Evolutionary conservation across 768 basidiomycete species (phyloP).

Genomic region (Lactarius sanguifluus): DNA sequence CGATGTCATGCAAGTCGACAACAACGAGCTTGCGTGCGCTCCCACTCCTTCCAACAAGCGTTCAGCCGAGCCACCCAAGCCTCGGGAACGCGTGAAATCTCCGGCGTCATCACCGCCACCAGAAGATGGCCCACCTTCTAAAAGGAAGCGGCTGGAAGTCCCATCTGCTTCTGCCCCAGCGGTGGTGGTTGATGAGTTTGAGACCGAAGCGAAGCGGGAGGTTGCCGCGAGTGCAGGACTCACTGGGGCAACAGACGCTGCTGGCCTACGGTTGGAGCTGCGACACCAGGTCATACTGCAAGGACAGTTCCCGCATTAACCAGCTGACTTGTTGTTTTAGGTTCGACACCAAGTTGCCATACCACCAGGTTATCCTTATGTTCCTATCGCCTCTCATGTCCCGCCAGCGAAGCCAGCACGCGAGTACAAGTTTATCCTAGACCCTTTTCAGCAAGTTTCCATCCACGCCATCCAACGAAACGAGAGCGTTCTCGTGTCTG

Average conservation of each 20-base stretch:
- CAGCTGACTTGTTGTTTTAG: slow-evolving; percentile 39
- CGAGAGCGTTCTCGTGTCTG: slow-evolving; percentile 96
- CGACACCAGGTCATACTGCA: slow-evolving; percentile 64
- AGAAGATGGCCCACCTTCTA: slow-evolving; percentile 45
- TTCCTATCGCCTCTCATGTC: slow-evolving; percentile 88
- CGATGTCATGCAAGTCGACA: slow-evolving; percentile 21
- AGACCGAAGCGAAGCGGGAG: slow-evolving; percentile 90
- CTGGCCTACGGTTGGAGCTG: slow-evolving; percentile 70
- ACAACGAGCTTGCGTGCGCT: slow-evolving; percentile 32
- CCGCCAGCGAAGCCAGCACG: slow-evolving; percentile 87
- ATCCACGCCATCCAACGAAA: slow-evolving; percentile 95
- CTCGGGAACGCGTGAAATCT: slow-evolving; percentile 6
- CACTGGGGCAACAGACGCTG: slow-evolving; percentile 62
- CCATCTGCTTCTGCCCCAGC: slow-evolving; percentile 60
- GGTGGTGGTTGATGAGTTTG: slow-evolving; percentile 84
- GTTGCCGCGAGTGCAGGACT: slow-evolving; percentile 87
- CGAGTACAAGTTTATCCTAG: slow-evolving; percentile 93
- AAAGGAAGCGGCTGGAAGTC: slow-evolving; percentile 55
- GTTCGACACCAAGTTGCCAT: slow-evolving; percentile 96
- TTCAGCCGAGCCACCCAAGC: slow-evolving; percentile 40
- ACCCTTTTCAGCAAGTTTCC: slow-evolving; percentile 96
- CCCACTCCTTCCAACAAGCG: slow-evolving; percentile 41
- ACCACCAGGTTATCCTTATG: slow-evolving; percentile 87
- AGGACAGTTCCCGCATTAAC: slow-evolving; percentile 13
- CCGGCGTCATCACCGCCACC: slow-evolving; percentile 31